Evolutionary conservation across 129 eudicot genomes (phyloP).

Genomic region (Artemisia argyi): DNA sequence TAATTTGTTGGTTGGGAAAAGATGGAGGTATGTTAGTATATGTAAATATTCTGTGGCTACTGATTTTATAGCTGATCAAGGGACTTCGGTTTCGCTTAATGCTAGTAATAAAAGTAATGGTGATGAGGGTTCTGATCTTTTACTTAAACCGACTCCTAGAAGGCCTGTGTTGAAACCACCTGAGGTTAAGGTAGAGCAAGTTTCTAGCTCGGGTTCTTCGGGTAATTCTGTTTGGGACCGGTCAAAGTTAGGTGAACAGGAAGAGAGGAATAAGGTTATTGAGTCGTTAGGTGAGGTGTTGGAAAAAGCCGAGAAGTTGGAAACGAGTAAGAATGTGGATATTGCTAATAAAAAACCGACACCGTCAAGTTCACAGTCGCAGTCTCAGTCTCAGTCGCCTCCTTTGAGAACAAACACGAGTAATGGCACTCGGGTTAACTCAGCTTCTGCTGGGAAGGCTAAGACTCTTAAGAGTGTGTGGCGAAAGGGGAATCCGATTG

Average conservation of each 20-base stretch:
- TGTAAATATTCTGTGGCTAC: conserved; percentile 83
- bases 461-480: conserved; percentile 80
- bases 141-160: conserved; percentile 55
- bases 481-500: conserved; percentile 78
- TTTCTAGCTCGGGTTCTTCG: conserved; percentile 29
- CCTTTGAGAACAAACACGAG: conserved; percentile 28
- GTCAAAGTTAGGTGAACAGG: conserved; percentile 35
- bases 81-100: conserved; percentile 58
- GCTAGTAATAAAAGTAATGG: conserved; percentile 49
- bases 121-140: conserved; percentile 49
- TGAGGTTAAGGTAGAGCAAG: conserved; percentile 40
- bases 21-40: conserved; percentile 71
- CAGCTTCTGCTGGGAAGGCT: conserved; percentile 33
- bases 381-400: background rate
- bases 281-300: conserved; percentile 80
- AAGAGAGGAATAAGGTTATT: conserved; percentile 71
- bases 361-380: background rate
- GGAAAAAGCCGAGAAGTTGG: conserved; percentile 79
- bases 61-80: conserved; percentile 74
- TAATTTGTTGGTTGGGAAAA: conserved; percentile 52
- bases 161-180: conserved; percentile 59
- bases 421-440: conserved; percentile 40
- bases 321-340: conserved; percentile 44
- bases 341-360: conserved; percentile 27
- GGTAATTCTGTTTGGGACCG: conserved; percentile 33